Evolutionary conservation across 345 rosid genomes (phyloP), one percentile per base, ranked within the genome.

Genomic region (Leavenworthia alabamica): DNA sequence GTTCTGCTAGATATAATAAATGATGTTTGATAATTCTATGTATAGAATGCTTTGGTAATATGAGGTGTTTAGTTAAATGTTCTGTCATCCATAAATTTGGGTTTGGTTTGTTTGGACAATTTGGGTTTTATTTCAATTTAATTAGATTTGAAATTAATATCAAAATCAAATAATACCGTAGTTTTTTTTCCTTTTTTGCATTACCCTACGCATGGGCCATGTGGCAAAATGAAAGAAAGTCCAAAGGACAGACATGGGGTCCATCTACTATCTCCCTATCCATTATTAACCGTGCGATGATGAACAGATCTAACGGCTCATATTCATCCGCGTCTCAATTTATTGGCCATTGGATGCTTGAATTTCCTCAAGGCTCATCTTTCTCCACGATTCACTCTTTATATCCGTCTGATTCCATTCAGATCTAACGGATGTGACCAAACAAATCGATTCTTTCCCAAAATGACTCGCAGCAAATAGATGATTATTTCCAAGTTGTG

Each of bases 361-460:
- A n/a, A n/a, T n/a, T n/a, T n/a, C n/a, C n/a, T n/a, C n/a, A 75
- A 79, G 91, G 91, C 69, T 70, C 66, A 47, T 1, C 12, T 40
- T 29, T 44, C 2, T 76, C 91, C 91, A 85, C 91, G 91, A 63
- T 64, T 19, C 14, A 47, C 4, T 14, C 7, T 33, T 17, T 0
- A 0, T 0, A 4, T 22, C 73, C 81, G 75, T 79, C 64, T 7
- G 81, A 85, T 85, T 8, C 0, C 0, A 1, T 6, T 8, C 0
- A 0, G 20, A 82, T 79, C 84, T 45, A 8, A 81, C 69, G 88
- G 81, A 24, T 20, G 22, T 3, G 1, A 35, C 12, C 5, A 4
- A 41, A 32, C 54, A 22, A 57, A 56, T 64, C 62, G 26, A 33
- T 42, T 57, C 70, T 16, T 71, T 71, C 43, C 48, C 48, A 60